Evolutionary conservation across 2,329 filamentous ascomycete species (phyloP).

Genomic region (Trichoderma polysporum): DNA sequence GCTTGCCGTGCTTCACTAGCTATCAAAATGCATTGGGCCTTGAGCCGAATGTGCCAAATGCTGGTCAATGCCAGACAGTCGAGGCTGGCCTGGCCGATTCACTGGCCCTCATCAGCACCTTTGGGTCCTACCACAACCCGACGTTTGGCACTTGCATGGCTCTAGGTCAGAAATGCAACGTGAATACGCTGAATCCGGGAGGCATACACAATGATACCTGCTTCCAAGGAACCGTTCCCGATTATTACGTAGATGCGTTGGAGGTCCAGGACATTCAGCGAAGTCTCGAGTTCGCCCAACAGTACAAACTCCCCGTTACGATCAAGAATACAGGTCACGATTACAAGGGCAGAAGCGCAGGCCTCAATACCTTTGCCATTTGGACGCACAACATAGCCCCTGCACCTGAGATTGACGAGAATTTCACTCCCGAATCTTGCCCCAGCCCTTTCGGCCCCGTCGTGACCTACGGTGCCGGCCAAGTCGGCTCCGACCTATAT

Average conservation of each 20-base stretch:
- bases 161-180: conserved; percentile 4
- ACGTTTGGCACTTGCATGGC: conserved; percentile 20
- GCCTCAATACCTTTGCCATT: conserved; percentile 12
- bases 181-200: not conserved
- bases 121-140: conserved; percentile 18
- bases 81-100: not conserved
- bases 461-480: not conserved
- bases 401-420: not conserved
- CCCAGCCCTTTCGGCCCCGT: not conserved
- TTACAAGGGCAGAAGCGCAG: conserved; percentile 19
- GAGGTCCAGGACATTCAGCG: not conserved
- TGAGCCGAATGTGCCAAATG: not conserved
- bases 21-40: not conserved
- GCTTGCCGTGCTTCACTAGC: conserved; percentile 12
- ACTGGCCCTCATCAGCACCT: not conserved
- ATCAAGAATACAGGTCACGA: conserved; percentile 21
- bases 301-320: conserved; percentile 14
- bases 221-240: not conserved
- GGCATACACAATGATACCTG: not conserved
- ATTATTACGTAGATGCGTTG: not conserved
- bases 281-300: conserved; percentile 8
- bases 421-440: not conserved
- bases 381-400: conserved; percentile 20
- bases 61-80: not conserved
- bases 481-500: not conserved